Conservation (phyloP, 1,284 basidiomycete genomes). For the Boletellus dicymbophilus region DNA sequence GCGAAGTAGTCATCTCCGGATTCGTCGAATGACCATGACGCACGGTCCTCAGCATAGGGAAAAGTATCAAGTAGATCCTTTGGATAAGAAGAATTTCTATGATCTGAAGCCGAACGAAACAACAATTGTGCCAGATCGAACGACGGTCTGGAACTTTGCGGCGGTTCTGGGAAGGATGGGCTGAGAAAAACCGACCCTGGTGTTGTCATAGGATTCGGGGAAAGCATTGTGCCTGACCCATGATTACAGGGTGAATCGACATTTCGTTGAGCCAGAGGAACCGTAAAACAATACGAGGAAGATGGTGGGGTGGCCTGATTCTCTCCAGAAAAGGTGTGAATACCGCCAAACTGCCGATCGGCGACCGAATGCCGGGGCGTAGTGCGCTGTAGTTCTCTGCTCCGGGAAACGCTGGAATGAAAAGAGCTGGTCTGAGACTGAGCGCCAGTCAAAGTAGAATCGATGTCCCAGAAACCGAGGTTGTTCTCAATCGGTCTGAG, state of each 20-base stretch:
- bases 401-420: neutral
- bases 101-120: slow-evolving; percentile 8
- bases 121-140: neutral
- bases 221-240: neutral
- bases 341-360: slow-evolving; percentile 9
- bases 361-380: neutral
- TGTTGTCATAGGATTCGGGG: slow-evolving; percentile 2
- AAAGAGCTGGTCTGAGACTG: slow-evolving; percentile 1
- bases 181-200: neutral
- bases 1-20: neutral
- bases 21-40: slow-evolving; percentile 2
- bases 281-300: neutral
- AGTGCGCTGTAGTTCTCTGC: slow-evolving; percentile 3
- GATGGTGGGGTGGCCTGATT: neutral
- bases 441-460: neutral
- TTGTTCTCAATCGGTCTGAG: neutral
- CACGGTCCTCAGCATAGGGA: slow-evolving; percentile 3
- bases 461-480: slow-evolving; percentile 5
- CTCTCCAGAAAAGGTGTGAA: slow-evolving; percentile 5
- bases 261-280: slow-evolving; percentile 1
- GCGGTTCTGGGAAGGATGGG: neutral
- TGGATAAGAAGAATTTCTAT: slow-evolving; percentile 1
- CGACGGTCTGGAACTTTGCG: neutral
- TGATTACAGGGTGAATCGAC: neutral
- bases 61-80: neutral